Conservation (phyloP, 140 eudicot genomes). For the Flaveria floridana region DNA sequence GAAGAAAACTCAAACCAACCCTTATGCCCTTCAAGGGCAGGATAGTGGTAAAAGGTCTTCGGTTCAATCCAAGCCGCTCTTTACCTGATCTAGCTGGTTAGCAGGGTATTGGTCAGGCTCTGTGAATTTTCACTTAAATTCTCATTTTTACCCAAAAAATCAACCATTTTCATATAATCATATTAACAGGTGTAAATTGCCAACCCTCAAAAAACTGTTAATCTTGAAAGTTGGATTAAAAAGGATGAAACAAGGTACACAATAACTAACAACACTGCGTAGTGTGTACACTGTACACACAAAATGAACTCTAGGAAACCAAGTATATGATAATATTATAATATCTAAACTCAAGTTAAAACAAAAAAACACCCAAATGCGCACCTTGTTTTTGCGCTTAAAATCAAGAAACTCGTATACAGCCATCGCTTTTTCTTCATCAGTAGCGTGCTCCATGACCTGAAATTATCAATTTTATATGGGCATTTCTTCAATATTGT, state of each 20-base stretch:
- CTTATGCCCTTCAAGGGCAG: not conserved
- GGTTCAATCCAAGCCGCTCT: not conserved
- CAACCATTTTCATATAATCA: conserved; percentile 1
- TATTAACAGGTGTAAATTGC: not conserved
- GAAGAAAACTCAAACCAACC: not conserved
- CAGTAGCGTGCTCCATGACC: conserved; percentile 92
- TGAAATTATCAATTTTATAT: conserved; percentile 33
- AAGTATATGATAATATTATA: not conserved
- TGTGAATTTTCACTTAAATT: not conserved
- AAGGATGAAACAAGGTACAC: conserved; percentile 11
- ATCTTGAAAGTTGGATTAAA: not conserved
- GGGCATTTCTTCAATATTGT: not conserved
- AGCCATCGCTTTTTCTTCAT: conserved; percentile 84
- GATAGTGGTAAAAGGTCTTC: not conserved
- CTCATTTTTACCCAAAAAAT: not conserved
- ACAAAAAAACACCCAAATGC: not conserved
- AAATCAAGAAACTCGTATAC: conserved; percentile 86
- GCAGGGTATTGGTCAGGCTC: not conserved
- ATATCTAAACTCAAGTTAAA: conserved; percentile 6
- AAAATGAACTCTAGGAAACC: not conserved
- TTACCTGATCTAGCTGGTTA: not conserved
- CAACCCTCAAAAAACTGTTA: conserved; percentile 1
- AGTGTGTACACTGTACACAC: not conserved
- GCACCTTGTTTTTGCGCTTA: conserved; percentile 95
- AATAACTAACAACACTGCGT: not conserved